Evolutionary conservation across 805 yeast genomes (phyloP).

Genomic region (Candida nitratophila): DNA sequence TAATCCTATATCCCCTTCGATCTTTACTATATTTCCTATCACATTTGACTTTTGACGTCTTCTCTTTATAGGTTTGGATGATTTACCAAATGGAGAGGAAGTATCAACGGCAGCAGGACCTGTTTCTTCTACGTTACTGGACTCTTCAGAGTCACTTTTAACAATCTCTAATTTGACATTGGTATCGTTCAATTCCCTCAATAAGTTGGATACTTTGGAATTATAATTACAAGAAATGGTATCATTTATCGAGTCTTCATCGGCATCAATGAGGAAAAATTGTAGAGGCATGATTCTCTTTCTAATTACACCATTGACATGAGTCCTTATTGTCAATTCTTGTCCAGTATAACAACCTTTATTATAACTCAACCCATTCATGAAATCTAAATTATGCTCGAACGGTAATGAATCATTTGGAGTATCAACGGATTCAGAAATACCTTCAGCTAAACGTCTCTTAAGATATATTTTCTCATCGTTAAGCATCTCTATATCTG

Average conservation of each 20-base stretch:
- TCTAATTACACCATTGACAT: slow-evolving; percentile 74
- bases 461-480: slow-evolving; percentile 26
- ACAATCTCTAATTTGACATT: slow-evolving; percentile 14
- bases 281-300: slow-evolving; percentile 74
- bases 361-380: slow-evolving; percentile 74
- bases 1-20: slow-evolving; percentile 56
- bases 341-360: slow-evolving; percentile 98
- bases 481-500: neutral
- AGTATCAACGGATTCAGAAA: slow-evolving; percentile 47
- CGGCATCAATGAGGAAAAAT: slow-evolving; percentile 17
- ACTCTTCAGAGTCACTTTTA: too few species aligned
- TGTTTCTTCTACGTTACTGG: too few species aligned
- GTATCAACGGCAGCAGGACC: too few species aligned
- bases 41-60: slow-evolving; percentile 32
- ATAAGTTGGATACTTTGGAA: neutral
- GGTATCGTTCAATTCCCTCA: neutral
- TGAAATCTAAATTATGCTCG: slow-evolving; percentile 75
- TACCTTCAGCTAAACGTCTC: slow-evolving; percentile 39
- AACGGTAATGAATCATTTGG: slow-evolving; percentile 61
- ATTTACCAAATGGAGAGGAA: slow-evolving; percentile 38
- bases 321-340: slow-evolving; percentile 86
- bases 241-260: slow-evolving; percentile 1
- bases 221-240: slow-evolving; percentile 2
- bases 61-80: slow-evolving; percentile 17
- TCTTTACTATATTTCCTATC: slow-evolving; percentile 55